A percentile compares a stretch with the other conserved stretches of the same genome.
These are phyloP conservation scores for Wallacemonas sp. DNA, from an alignment of 208 protist species.

Conservation along the genomic window DNA sequence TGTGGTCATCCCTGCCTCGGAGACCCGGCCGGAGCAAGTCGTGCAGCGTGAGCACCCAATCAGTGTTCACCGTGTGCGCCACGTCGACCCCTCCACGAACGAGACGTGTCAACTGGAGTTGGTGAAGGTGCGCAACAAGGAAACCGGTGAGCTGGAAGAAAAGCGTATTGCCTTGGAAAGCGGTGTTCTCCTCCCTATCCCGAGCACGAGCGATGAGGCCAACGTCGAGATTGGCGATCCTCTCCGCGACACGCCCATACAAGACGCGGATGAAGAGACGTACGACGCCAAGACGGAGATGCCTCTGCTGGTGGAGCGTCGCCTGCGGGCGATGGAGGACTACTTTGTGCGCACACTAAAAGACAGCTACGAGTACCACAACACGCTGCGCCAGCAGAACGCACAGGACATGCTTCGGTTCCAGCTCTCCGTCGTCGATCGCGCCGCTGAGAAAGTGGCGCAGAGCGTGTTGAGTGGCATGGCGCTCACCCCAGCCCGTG, in stretches of 20 bases:
- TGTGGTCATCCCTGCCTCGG: constrained; percentile 81
- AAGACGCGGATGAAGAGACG: constrained; percentile 80
- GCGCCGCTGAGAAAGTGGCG: constrained; percentile 54
- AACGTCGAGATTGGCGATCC: constrained; percentile 69
- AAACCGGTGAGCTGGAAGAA: constrained; percentile 69
- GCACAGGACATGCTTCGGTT: constrained; percentile 65
- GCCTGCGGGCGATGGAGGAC: constrained; percentile 83
- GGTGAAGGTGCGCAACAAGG: constrained; percentile 82
- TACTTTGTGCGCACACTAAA: constrained; percentile 70
- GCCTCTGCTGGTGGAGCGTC: constrained; percentile 64
- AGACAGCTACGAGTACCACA: constrained; percentile 65
- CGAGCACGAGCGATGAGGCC: constrained; percentile 35
- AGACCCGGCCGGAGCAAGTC: constrained; percentile 82
- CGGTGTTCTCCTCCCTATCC: constrained; percentile 82
- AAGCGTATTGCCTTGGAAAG: constrained; percentile 73
- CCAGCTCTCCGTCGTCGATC: constrained; percentile 57
- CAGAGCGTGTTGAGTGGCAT: constrained; percentile 15
- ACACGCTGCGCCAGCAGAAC: constrained; percentile 48
- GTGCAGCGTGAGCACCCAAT: constrained; percentile 89
- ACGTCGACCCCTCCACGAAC: constrained; percentile 85
- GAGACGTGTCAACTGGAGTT: constrained; percentile 67
- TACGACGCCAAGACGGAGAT: constrained; percentile 71
- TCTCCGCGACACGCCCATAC: constrained; percentile 79
- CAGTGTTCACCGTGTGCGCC: constrained; percentile 58
- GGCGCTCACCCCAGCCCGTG: constrained; percentile 7